Evolutionary conservation across 2,329 filamentous ascomycete genomes (phyloP), one percentile per base, ranked within the genome.

Genomic region (Xylariomycetidae sp.): DNA sequence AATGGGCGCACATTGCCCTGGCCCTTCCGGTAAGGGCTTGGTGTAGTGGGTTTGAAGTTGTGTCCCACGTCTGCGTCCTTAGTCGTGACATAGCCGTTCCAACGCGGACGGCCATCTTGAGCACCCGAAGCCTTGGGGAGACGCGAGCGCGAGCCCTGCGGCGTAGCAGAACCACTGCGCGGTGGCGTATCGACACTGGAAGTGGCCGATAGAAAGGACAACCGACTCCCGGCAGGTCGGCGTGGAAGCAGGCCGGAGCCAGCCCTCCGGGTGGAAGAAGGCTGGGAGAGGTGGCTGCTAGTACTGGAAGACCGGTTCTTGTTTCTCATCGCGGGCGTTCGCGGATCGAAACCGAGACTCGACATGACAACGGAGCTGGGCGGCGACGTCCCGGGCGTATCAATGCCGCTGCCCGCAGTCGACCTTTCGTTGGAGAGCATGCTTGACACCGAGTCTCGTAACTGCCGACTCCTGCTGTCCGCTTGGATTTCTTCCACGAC

Each of bases 401-500:
- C 86, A 28, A 79, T 62, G 29, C 75, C 73, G 49, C 85, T 90
- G 41, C 72, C 79, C 8, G 75, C 63, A 3, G 80, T 74, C 2
- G 85, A 88, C 32, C 77, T 74, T 52, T 93, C 87, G 46, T 85
- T 85, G 2, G 86, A 93, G 4, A 94, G 68, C 59, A 95, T 86
- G 47, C 85, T 95, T 0, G 89, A 95, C 36, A 96, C 82, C 0
- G 90, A 95, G 57, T 96, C 90, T 29, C 90, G 77, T 30, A 95
- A 69, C 48, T 90, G 84, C 52, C 88, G 84, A 32, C 76, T 79
- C 43, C 72, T 74, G 32, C 65, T 66, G 38, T 77, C 74, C 6
- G 63, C 60, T 31, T 81, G 72, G 2, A 89, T 66, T 33, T 93
- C 86, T 37, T 92, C 85, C 19, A 96, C 57, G 12, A 76, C 64